phyloP scores from a whole-genome alignment of 352 stramenopile genomes.

The Phytophthora melonis region DNA sequence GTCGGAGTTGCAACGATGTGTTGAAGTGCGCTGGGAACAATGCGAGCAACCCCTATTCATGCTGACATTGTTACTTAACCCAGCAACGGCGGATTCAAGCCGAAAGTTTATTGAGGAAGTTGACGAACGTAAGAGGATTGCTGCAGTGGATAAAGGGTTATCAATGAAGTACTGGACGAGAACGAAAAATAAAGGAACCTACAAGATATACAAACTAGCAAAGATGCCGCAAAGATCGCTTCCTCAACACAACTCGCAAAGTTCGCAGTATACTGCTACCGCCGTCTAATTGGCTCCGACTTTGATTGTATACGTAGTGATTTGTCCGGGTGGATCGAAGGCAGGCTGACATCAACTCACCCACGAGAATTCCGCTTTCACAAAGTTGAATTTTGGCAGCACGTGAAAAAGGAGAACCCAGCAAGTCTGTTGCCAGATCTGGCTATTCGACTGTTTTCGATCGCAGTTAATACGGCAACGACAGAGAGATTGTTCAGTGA shows the following conservation, averaged over 20 bases:
- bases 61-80: not conserved
- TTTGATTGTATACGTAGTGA: constrained; percentile 7
- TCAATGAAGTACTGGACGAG: not conserved
- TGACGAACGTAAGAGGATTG: not conserved
- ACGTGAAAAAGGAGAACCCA: too few relatives aligned
- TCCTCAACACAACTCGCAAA: constrained; percentile 1
- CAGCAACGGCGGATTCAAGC: not conserved
- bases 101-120: not conserved
- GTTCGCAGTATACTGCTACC: constrained; percentile 7
- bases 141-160: not conserved
- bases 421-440: constrained; percentile 4
- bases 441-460: not conserved
- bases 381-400: too few relatives aligned
- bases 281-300: not conserved
- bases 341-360: too few relatives aligned
- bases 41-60: not conserved
- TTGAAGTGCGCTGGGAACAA: not conserved
- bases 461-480: constrained; percentile 2
- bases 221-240: constrained; percentile 3
- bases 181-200: not conserved
- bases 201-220: not conserved
- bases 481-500: constrained; percentile 3
- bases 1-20: not conserved
- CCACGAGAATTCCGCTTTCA: too few relatives aligned
- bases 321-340: constrained; percentile 4